phyloP scores from a whole-genome alignment of 345 rosid genomes.

The Salix udensis region DNA sequence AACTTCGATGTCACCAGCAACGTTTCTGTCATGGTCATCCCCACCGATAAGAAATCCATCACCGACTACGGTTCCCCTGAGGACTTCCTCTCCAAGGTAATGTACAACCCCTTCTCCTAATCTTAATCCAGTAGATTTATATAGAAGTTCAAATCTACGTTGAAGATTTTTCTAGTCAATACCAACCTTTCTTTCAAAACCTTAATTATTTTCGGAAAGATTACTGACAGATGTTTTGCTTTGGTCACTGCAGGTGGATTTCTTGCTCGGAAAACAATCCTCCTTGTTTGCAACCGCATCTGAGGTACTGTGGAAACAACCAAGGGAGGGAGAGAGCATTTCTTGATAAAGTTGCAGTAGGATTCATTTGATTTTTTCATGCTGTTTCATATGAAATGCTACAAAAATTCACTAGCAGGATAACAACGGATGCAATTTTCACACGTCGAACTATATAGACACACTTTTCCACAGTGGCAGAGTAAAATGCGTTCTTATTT shows the following conservation, averaged over 20 bases:
- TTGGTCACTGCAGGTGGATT: slow-evolving; percentile 53
- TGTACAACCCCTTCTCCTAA: not conserved
- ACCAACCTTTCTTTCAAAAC: not conserved
- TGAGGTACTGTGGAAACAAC: slow-evolving; percentile 50
- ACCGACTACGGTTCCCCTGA: slow-evolving; percentile 80
- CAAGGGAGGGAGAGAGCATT: not conserved
- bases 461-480: not conserved
- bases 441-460: too few species aligned
- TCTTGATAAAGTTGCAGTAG: not conserved
- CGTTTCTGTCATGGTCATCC: slow-evolving; percentile 56
- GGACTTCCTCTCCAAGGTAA: slow-evolving; percentile 62
- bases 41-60: slow-evolving; percentile 84
- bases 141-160: not conserved
- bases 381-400: not conserved
- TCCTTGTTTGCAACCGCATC: slow-evolving; percentile 58
- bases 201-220: not conserved
- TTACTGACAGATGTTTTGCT: not conserved
- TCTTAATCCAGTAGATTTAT: not conserved
- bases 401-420: not conserved
- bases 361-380: not conserved
- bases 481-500: not conserved
- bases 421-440: not conserved
- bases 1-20: slow-evolving; percentile 70
- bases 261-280: slow-evolving; percentile 84
- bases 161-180: not conserved